Evolutionary conservation across 352 stramenopile genomes (phyloP), one percentile per base, ranked within the genome.

Genomic region (Aphanomyces cochlioides): DNA sequence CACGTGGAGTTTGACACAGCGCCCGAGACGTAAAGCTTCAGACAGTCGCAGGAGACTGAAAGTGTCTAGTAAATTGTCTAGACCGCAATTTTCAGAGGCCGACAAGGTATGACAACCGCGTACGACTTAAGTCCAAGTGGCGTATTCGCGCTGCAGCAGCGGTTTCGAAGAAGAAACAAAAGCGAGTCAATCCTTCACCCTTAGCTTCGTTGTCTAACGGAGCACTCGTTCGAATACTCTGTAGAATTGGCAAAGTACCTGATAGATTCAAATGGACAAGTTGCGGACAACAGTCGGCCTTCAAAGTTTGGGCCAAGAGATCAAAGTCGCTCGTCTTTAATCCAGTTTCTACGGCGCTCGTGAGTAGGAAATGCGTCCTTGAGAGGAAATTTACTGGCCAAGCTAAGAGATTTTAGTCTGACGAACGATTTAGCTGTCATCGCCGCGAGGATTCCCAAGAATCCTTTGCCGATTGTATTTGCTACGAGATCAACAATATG

Each of bases 71-170:
- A 17, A 10, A 56, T 70, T 70, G 40, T 70, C 64, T 70, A 70
- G 47, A 45, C 12, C 0, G 13, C 7, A 13, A 37, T 19, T 37
- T 15, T 70, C 17, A 63, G 28, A 47, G 13, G 10, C 59, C 50
- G 8, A 28, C 13, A 17, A 21, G 50, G n/a, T 19, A 57, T 58
- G 17, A 5, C 17, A 1, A 50, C 4, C 4, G 3, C 40, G 21
- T 70, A 70, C 64, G 53, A 36, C 64, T 70, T 19, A 70, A 28
- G 34, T 70, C 64, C 54, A 70, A 64, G 21, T 64, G 54, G 8
- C 47, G 47, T 5, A 70, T 10, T 15, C 47, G 64, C 15, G 45
- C 6, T 3, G 64, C 64, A 15, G 47, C 47, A n/a, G 54, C 13
- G 4, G 64, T 61, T n/a, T 61, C 17, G 19, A 70, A 61, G 45